Evolutionary conservation across 208 protist species (phyloP).

Genomic region (Acanthamoeba royreba): DNA sequence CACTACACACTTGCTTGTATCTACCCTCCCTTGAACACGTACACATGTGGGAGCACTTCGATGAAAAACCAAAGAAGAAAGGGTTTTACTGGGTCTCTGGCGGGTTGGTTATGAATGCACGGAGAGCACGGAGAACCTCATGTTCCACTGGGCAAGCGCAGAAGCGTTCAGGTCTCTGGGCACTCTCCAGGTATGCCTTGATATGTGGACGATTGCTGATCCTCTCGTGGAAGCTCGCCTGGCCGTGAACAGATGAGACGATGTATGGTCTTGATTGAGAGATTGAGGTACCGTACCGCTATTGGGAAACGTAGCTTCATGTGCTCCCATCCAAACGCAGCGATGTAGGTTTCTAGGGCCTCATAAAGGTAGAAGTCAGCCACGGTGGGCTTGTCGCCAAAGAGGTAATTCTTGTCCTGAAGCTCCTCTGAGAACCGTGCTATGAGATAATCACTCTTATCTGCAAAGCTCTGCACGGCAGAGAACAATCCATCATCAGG

Average conservation of each 20-base stretch:
- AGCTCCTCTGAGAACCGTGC: not conserved
- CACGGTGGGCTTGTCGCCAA: not conserved
- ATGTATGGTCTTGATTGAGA: not conserved
- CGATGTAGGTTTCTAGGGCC: not conserved
- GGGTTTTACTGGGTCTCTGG: too few relatives aligned
- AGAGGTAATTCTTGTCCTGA: not conserved
- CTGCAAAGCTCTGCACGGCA: not conserved
- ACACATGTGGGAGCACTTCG: too few relatives aligned
- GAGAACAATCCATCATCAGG: too few relatives aligned
- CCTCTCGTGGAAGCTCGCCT: not conserved
- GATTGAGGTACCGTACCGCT: not conserved
- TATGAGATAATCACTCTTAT: not conserved
- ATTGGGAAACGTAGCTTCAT: not conserved
- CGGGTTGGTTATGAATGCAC: too few relatives aligned
- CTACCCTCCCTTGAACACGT: too few relatives aligned
- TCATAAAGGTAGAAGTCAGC: slow-evolving; percentile 7
- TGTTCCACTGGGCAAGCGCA: too few relatives aligned
- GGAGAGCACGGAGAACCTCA: too few relatives aligned
- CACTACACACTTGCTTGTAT: too few relatives aligned
- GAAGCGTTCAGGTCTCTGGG: not conserved
- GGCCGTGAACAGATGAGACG: too few relatives aligned
- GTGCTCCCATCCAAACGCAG: not conserved
- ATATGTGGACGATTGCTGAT: not conserved
- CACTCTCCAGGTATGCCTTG: not conserved
- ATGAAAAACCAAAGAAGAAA: too few relatives aligned